These are phyloP conservation scores for Saturnispora quitensis DNA, from an alignment of 805 yeast genomes.

Conservation along the genomic window DNA sequence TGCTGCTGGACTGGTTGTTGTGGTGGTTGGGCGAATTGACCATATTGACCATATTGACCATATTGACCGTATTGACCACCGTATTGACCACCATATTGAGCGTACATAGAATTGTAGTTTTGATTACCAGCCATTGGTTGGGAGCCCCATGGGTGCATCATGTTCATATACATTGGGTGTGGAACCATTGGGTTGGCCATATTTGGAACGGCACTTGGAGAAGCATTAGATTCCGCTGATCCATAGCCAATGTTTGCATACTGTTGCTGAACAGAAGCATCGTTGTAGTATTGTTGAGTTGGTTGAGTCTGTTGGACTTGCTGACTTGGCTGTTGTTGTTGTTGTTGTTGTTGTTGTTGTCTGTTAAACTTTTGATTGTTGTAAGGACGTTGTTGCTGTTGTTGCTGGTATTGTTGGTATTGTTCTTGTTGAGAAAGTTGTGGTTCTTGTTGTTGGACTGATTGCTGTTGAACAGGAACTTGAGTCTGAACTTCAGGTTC, in stretches of 20 bases:
- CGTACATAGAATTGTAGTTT: conserved; percentile 4
- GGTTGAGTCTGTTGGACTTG: conserved; percentile 17
- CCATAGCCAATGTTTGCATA: conserved; percentile 1
- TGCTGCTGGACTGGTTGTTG: conserved; percentile 13
- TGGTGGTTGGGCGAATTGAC: conserved; percentile 2
- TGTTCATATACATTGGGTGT: conserved; percentile 9
- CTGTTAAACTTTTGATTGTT: conserved; percentile 3
- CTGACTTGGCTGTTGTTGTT: conserved; percentile 9
- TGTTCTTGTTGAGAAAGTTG: conserved; percentile 15
- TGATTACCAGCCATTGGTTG: conserved; percentile 5
- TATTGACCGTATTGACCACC: conserved; percentile 9
- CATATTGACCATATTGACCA: not conserved
- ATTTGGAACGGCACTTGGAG: not conserved
- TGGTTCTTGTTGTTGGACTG: conserved; percentile 16
- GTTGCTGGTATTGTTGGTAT: conserved; percentile 29
- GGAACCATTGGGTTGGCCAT: conserved; percentile 9
- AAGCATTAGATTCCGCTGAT: not conserved
- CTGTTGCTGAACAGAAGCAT: conserved; percentile 4
- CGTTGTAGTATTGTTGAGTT: conserved; percentile 14
- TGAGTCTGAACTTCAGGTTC: conserved; percentile 4
- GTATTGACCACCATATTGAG: conserved; percentile 15
- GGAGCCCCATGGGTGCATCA: conserved; percentile 8
- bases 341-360: conserved; percentile 13
- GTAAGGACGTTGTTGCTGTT: conserved; percentile 5
- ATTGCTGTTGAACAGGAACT: conserved; percentile 6